phyloP scores from a whole-genome alignment of 2,329 filamentous ascomycete genomes.

The Diaporthe citri region DNA sequence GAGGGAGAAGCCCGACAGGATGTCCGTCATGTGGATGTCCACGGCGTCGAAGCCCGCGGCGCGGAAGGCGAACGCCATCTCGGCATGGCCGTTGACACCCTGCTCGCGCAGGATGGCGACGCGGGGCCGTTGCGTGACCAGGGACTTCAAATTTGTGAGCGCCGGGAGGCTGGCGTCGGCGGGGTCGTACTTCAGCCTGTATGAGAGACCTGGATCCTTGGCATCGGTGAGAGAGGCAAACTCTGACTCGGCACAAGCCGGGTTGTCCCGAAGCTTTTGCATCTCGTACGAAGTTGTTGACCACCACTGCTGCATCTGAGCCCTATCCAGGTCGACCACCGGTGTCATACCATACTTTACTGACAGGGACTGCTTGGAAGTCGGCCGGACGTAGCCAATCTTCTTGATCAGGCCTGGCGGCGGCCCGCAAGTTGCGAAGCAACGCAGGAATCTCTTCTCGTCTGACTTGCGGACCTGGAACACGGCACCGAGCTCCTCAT shows the following conservation, averaged over 20 bases:
- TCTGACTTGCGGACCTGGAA: constrained; percentile 93
- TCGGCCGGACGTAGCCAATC: constrained; percentile 81
- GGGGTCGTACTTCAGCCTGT: constrained; percentile 84
- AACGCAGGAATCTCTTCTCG: constrained; percentile 86
- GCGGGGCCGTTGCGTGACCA: constrained; percentile 72
- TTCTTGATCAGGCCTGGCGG: constrained; percentile 85
- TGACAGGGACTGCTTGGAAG: constrained; percentile 79
- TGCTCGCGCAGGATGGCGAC: constrained; percentile 96
- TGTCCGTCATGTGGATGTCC: constrained; percentile 97
- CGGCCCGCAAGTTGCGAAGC: constrained; percentile 91
- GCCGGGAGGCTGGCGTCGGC: constrained; percentile 81
- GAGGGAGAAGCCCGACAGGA: constrained; percentile 83
- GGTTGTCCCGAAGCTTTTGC: constrained; percentile 91
- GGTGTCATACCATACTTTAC: constrained; percentile 79
- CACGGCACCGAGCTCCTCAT: constrained; percentile 94
- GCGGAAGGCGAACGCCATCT: constrained; percentile 97
- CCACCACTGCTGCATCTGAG: constrained; percentile 88
- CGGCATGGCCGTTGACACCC: constrained; percentile 94
- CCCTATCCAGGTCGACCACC: constrained; percentile 77
- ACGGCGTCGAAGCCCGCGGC: constrained; percentile 91
- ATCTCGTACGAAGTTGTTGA: constrained; percentile 89
- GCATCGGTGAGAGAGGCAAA: constrained; percentile 81
- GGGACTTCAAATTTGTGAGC: constrained; percentile 68
- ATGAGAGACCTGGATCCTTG: constrained; percentile 84
- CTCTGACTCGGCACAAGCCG: constrained; percentile 86